phyloP scores from a whole-genome alignment of 75 land plant genomes.

The Picea sitchensis region DNA sequence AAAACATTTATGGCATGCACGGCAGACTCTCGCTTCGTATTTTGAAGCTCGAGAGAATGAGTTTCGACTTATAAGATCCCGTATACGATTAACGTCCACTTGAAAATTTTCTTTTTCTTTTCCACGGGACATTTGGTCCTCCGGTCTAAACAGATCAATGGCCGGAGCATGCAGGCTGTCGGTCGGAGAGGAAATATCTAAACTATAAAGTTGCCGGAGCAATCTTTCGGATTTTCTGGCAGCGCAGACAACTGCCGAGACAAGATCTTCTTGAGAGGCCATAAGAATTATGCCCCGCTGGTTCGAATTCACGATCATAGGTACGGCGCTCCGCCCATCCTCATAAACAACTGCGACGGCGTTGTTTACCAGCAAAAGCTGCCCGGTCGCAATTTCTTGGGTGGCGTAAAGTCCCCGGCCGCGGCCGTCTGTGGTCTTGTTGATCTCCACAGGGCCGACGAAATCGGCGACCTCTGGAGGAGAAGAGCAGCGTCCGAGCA shows the following conservation, averaged over 20 bases:
- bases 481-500: too few species aligned
- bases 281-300: background rate
- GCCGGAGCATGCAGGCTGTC: background rate
- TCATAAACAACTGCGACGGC: slow-evolving; percentile 4
- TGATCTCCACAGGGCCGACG: background rate
- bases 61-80: too few species aligned
- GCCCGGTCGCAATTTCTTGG: background rate
- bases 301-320: background rate
- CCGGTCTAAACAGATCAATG: background rate
- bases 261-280: slow-evolving; percentile 1
- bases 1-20: background rate
- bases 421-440: background rate
- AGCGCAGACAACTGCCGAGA: background rate
- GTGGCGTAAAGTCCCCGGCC: slow-evolving; percentile 9
- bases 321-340: background rate
- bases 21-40: background rate
- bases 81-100: too few species aligned
- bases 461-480: too few species aligned
- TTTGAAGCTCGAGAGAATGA: background rate
- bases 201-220: background rate
- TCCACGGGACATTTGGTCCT: background rate
- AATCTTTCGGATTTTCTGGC: background rate
- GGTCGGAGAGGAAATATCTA: background rate
- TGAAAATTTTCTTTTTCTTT: too few species aligned
- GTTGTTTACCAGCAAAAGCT: background rate